Percentiles rank a stretch among this genome's conserved stretches.
Conservation (phyloP, 2,329 filamentous ascomycete species). For the Madurella fahalii region DNA sequence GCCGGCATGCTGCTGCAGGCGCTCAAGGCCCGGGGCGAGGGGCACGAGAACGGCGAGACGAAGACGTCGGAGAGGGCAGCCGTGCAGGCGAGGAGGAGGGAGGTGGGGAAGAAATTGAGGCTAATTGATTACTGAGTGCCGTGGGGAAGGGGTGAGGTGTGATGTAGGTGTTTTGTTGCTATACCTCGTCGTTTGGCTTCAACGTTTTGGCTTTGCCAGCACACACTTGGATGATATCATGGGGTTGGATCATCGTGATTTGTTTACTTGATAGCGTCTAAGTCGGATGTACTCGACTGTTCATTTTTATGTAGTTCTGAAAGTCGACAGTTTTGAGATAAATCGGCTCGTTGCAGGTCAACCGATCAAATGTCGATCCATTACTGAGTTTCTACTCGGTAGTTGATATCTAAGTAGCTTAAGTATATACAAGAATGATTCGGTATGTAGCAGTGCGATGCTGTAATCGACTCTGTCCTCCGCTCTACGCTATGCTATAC, state of each 20-base stretch:
- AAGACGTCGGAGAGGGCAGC: constrained; percentile 57
- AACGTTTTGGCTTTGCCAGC: not conserved
- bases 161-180: not conserved
- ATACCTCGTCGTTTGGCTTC: not conserved
- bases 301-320: not conserved
- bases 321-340: not conserved
- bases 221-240: not conserved
- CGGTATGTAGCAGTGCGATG: no score
- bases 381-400: not conserved
- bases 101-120: constrained; percentile 70
- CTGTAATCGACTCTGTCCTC: no score
- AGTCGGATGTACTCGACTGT: not conserved
- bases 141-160: not conserved
- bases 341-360: no score
- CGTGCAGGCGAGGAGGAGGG: constrained; percentile 55
- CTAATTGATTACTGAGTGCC: constrained; percentile 59
- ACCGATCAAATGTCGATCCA: no score
- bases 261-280: not conserved
- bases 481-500: no score
- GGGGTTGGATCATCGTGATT: not conserved
- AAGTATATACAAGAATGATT: not conserved
- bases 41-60: constrained; percentile 46
- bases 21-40: constrained; percentile 66
- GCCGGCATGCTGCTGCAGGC: constrained; percentile 91
- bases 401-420: not conserved